Conservation (phyloP, 106 monocot genomes). For the Alisma plantagoaquatica region DNA sequence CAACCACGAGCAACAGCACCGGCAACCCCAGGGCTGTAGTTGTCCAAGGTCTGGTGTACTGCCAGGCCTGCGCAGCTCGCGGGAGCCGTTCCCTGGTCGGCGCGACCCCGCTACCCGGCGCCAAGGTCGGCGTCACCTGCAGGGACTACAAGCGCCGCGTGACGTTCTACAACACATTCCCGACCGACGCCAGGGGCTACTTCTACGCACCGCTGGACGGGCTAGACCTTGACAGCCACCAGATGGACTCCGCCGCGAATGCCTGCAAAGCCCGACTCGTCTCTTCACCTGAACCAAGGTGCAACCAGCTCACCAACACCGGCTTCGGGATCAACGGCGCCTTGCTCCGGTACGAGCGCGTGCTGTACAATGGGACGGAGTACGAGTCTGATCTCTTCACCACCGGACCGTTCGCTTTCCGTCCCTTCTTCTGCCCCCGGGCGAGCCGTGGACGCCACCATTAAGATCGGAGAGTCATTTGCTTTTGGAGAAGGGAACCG, state of each 20-base stretch:
- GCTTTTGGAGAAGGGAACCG: too few species aligned
- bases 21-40: too few species aligned
- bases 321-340: constrained; percentile 45
- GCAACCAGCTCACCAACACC: constrained; percentile 48
- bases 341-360: constrained; percentile 15
- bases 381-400: constrained; percentile 17
- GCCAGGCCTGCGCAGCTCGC: constrained; percentile 34
- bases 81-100: constrained; percentile 31
- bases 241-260: constrained; percentile 1
- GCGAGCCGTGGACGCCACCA: too few species aligned
- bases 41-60: constrained; percentile 46
- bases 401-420: constrained; percentile 34
- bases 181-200: constrained; percentile 19
- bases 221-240: neutral
- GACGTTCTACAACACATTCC: constrained; percentile 14
- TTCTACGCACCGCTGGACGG: constrained; percentile 22
- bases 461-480: too few species aligned
- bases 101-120: constrained; percentile 27
- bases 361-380: neutral
- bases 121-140: constrained; percentile 42
- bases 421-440: constrained; percentile 15
- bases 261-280: constrained; percentile 37
- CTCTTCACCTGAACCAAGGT: constrained; percentile 28
- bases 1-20: neutral
- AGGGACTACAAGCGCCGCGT: constrained; percentile 36